Base-by-base conservation (phyloP, 169 alveolate genomes). In the Plasmodium inui region DNA sequence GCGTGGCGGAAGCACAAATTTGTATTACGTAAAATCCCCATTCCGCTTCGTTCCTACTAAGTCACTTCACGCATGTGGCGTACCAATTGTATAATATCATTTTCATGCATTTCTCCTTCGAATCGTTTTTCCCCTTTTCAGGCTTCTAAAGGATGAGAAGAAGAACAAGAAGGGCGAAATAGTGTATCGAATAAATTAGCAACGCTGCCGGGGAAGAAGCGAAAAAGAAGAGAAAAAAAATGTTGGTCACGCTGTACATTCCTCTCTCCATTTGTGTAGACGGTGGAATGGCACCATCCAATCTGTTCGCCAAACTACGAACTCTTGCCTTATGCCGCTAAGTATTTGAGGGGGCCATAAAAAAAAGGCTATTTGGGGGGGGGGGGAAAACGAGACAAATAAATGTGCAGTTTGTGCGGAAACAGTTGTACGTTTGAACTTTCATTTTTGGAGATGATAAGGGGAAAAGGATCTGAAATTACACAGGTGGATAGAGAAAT, bases 111-210 rank as follows among this genome's bases (percentile, higher is more conserved):
- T 34, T n/a, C 84, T 78, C 84, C 22, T 37, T 78, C 30, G 17
- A 0, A 7, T 19, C 12, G 46, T 30, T 39, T 53, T 17, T 74
- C 14, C 67, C n/a, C 28, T 76, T 74, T 34, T 30, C 67, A 86
- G 93, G 85, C 50, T 74, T 26, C 39, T 86, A 34, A 57, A 76
- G 50, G 71, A 50, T 32, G 93, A 83, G 74, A 83, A 86, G 85
- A 78, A 86, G 80, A 39, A 78, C 37, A 86, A 86, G 81, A 74
- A 86, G 50, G 28, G 53, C 12, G 93, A 86, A 28, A 86, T 86
- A 37, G 39, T 86, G 8, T 86, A 86, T 74, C 79, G 86, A 0
- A 86, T 86, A 46, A 82, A n/a, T 82, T 82, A 71, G 61, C 37
- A 57, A 14, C 22, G 28, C 5, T 67, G 76, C n/a, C 30, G 28